A percentile compares a stretch with the other conserved stretches of the same genome.
These are phyloP conservation scores for Sistotremastrum niveocremeum DNA, from an alignment of 768 basidiomycete species.

Conservation along the genomic window DNA sequence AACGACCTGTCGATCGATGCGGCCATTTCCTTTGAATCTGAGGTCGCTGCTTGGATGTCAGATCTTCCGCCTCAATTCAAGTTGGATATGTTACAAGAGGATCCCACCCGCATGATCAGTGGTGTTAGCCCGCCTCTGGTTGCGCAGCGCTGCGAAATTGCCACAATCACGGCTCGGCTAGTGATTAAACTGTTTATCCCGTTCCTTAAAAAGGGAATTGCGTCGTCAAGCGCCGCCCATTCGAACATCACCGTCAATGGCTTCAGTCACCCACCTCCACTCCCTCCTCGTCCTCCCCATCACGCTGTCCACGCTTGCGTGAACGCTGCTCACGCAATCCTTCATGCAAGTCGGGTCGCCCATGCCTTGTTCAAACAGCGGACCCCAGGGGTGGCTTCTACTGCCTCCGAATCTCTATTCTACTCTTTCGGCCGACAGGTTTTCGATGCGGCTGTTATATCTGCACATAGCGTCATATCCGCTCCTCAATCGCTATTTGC, in stretches of 20 bases:
- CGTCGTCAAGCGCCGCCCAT: too few species aligned
- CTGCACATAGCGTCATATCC: constrained; percentile 47
- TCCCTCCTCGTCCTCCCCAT: constrained; percentile 20
- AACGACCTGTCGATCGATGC: constrained; percentile 42
- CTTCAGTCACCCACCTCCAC: too few species aligned
- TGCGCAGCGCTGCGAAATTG: constrained; percentile 45
- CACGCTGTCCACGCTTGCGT: constrained; percentile 46
- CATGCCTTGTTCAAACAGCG: constrained; percentile 25
- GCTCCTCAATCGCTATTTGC: constrained; percentile 36
- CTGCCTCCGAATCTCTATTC: constrained; percentile 19
- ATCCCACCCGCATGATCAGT: constrained; percentile 3
- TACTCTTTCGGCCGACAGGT: constrained; percentile 49
- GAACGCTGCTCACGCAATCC: constrained; percentile 51
- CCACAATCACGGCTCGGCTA: constrained; percentile 44
- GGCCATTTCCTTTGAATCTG: constrained; percentile 41
- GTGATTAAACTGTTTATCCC: constrained; percentile 57
- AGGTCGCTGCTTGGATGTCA: constrained; percentile 39
- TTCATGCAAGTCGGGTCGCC: constrained; percentile 35
- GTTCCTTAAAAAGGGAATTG: constrained; percentile 31
- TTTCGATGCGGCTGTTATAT: constrained; percentile 53
- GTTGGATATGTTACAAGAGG: constrained; percentile 25
- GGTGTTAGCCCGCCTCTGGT: constrained; percentile 19
- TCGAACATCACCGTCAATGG: too few species aligned
- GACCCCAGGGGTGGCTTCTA: not conserved
- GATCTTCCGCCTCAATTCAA: constrained; percentile 38